A percentile compares a stretch with the other conserved stretches of the same genome.
These are phyloP conservation scores for Fusarium sulawesiense DNA, from an alignment of 2,329 filamentous ascomycete species.

Conservation along the genomic window DNA sequence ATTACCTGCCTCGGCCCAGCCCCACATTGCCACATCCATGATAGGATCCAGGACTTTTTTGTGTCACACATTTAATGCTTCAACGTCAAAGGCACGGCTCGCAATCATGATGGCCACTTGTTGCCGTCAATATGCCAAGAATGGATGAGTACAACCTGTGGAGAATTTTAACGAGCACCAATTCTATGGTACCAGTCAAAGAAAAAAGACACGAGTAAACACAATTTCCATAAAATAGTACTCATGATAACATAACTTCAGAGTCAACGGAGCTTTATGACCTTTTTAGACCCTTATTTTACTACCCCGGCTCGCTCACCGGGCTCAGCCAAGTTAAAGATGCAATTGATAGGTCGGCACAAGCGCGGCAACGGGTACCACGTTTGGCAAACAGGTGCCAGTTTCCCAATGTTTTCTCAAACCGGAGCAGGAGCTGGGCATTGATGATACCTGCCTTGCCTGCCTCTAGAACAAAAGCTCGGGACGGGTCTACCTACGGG, in stretches of 20 bases:
- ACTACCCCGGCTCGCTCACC: background rate
- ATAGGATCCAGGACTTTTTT: conserved; percentile 14
- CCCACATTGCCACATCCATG: conserved; percentile 29
- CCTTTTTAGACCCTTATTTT: background rate
- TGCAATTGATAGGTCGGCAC: conserved; percentile 20
- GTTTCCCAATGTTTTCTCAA: conserved; percentile 19
- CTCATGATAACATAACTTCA: conserved; percentile 20
- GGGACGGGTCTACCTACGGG: conserved; percentile 9
- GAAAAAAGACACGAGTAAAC: background rate
- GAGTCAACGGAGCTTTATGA: background rate
- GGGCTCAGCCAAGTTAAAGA: conserved; percentile 15
- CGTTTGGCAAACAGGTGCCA: conserved; percentile 25
- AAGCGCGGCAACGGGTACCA: conserved; percentile 33
- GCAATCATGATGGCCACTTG: conserved; percentile 28
- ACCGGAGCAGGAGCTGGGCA: conserved; percentile 4
- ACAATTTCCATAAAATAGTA: background rate
- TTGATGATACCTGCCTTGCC: conserved; percentile 21
- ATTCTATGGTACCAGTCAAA: background rate
- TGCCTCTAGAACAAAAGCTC: conserved; percentile 30
- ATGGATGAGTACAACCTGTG: background rate
- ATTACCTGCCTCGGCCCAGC: conserved; percentile 10
- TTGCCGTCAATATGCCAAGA: background rate
- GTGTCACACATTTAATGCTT: conserved; percentile 18
- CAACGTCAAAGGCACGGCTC: conserved; percentile 18
- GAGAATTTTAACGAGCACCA: background rate